phyloP scores from a whole-genome alignment of 2,329 filamentous ascomycete species.

The Fusarium veterinarium region DNA sequence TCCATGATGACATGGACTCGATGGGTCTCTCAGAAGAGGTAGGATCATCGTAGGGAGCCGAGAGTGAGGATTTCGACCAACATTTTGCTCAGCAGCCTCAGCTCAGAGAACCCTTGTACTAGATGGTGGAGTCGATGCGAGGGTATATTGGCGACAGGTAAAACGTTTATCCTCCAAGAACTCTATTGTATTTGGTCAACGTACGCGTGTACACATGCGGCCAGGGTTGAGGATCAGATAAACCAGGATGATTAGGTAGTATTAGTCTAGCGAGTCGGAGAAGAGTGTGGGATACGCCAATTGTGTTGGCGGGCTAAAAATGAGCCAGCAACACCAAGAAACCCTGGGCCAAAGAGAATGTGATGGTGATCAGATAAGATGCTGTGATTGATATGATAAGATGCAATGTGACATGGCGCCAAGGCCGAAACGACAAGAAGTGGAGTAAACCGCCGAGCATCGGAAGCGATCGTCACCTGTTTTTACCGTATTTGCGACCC shows the following conservation, averaged over 20 bases:
- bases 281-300: constrained; percentile 3
- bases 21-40: not conserved
- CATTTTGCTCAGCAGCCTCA: not conserved
- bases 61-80: not conserved
- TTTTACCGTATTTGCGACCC: not conserved
- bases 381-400: constrained; percentile 38
- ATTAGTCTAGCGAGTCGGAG: constrained; percentile 4
- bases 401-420: constrained; percentile 19
- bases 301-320: not conserved
- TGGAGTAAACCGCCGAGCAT: constrained; percentile 10
- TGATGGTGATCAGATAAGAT: constrained; percentile 39
- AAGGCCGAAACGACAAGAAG: not conserved
- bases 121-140: constrained; percentile 4
- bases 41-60: not conserved
- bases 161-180: constrained; percentile 6
- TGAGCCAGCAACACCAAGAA: not conserved
- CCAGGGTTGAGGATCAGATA: not conserved
- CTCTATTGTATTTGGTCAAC: not conserved
- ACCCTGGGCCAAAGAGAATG: not conserved
- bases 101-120: not conserved
- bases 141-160: not conserved
- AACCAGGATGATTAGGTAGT: not conserved
- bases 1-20: not conserved
- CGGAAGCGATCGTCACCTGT: constrained; percentile 7
- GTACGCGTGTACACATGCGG: not conserved